Percentiles rank a stretch among this genome's conserved stretches.
These are phyloP conservation scores for Mimosa bimucronata DNA, from an alignment of 306 rosid species.

Conservation along the genomic window DNA sequence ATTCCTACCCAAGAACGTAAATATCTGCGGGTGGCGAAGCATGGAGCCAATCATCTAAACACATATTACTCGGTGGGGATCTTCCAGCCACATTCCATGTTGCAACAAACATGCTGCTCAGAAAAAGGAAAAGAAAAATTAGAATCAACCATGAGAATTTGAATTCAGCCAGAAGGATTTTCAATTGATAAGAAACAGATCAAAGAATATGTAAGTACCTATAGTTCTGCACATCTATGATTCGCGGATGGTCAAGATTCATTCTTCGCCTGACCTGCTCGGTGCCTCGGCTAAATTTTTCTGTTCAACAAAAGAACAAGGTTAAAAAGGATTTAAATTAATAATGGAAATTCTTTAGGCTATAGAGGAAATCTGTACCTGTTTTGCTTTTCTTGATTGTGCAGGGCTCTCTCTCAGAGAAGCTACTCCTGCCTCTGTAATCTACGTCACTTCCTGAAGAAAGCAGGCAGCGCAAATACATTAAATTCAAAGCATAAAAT, in stretches of 20 bases:
- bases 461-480: constrained; percentile 38
- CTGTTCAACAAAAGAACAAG: constrained; percentile 57
- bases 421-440: constrained; percentile 80
- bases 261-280: constrained; percentile 81
- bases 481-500: constrained; percentile 29
- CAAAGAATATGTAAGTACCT: constrained; percentile 52
- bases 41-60: constrained; percentile 93
- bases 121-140: background rate
- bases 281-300: constrained; percentile 72
- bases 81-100: constrained; percentile 99
- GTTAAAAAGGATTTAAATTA: constrained; percentile 8
- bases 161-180: constrained; percentile 34
- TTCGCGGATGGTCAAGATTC: constrained; percentile 98
- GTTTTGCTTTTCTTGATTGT: constrained; percentile 95
- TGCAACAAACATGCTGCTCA: constrained; percentile 86
- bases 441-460: constrained; percentile 79
- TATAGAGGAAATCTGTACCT: constrained; percentile 50
- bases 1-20: constrained; percentile 94
- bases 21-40: constrained; percentile 97
- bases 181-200: constrained; percentile 10
- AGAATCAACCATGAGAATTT: constrained; percentile 35
- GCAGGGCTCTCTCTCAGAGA: constrained; percentile 95
- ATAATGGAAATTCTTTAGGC: constrained; percentile 16
- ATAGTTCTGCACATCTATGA: constrained; percentile 92
- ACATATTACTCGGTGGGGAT: constrained; percentile 86